Conservation (phyloP, 2,329 filamentous ascomycete species). For the Fusarium proliferatum region DNA sequence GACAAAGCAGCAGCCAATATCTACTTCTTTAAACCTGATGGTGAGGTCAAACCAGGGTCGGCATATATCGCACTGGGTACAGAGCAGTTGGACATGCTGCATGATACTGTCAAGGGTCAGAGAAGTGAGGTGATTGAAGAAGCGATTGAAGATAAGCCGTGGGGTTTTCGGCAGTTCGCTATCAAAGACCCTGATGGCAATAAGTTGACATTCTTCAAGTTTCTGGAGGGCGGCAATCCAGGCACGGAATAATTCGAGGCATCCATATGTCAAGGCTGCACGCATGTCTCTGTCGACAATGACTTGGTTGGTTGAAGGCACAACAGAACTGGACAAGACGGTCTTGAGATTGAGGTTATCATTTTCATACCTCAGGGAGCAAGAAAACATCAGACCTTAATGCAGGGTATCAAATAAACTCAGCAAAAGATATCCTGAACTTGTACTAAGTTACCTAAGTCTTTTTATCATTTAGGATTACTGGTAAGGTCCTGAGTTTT, state of each 20-base stretch:
- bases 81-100: slow-evolving; percentile 19
- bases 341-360: not conserved
- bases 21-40: slow-evolving; percentile 31
- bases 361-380: not conserved
- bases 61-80: slow-evolving; percentile 27
- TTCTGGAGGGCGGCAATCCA: slow-evolving; percentile 27
- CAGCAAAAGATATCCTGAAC: not conserved
- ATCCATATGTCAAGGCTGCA: not conserved
- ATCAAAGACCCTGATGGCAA: slow-evolving; percentile 29
- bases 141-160: slow-evolving; percentile 22
- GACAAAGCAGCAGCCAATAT: slow-evolving; percentile 32
- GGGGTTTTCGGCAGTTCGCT: slow-evolving; percentile 32
- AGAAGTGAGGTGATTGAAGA: slow-evolving; percentile 16
- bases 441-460: not conserved
- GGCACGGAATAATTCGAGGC: slow-evolving; percentile 2
- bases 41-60: slow-evolving; percentile 10
- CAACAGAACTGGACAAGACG: not conserved
- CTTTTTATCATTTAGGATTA: not conserved
- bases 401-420: not conserved
- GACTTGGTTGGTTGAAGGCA: not conserved
- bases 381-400: not conserved
- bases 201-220: slow-evolving; percentile 33
- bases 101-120: slow-evolving; percentile 14
- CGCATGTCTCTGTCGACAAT: not conserved
- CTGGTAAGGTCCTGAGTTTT: not conserved